A percentile compares a stretch with the other conserved stretches of the same genome.
phyloP scores from a whole-genome alignment of 108 stramenopile species.

The Heterococcus sp. region DNA sequence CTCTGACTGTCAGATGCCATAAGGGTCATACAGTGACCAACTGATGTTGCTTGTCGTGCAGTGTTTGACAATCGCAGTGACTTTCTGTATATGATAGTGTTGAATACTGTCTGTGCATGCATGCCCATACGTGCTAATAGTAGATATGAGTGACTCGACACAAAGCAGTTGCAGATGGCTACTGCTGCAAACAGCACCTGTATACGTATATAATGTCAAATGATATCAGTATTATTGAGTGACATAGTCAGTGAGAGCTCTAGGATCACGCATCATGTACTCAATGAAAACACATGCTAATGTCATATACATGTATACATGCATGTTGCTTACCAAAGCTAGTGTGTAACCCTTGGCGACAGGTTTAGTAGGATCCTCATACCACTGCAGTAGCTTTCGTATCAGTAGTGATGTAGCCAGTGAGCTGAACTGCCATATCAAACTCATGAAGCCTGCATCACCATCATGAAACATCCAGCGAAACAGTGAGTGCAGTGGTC shows the following conservation, averaged over 20 bases:
- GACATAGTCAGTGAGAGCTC: no score
- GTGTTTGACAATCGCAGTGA: conserved; percentile 34
- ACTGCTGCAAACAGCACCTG: neutral
- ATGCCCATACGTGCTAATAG: conserved; percentile 6
- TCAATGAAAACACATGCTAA: no score
- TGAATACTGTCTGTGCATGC: conserved; percentile 39
- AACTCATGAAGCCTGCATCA: no score
- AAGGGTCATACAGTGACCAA: conserved; percentile 47
- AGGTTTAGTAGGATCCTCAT: neutral
- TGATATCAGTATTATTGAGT: no score
- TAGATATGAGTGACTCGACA: conserved; percentile 8
- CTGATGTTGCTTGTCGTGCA: conserved; percentile 21
- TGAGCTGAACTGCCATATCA: neutral
- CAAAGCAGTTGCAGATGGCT: conserved; percentile 2
- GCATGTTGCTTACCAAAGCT: no score
- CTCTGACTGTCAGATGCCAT: conserved; percentile 51
- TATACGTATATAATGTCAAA: no score
- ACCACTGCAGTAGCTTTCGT: conserved; percentile 24
- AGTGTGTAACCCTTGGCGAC: neutral
- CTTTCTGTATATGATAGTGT: conserved; percentile 44
- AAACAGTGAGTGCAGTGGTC: no score
- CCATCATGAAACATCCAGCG: no score
- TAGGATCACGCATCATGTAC: no score
- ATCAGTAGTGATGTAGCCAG: conserved; percentile 9
- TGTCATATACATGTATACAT: no score